Evolutionary conservation across 192 early-diverging fungal genomes (phyloP).

Genomic region (Coemansia sp.): DNA sequence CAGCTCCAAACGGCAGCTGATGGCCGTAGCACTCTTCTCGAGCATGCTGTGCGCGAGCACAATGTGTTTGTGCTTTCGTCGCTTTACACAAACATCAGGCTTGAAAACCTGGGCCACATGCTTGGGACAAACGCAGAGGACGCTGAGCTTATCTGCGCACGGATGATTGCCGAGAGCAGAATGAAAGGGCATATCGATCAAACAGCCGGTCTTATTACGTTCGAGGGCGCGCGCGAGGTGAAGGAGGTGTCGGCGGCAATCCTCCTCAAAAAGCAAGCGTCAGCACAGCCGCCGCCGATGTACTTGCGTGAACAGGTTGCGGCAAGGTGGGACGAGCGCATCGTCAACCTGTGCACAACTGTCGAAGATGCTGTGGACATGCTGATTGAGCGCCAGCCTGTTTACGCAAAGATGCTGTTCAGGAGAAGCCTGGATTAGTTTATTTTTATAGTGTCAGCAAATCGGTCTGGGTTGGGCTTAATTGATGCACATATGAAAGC

Average conservation of each 20-base stretch:
- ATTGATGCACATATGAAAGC: background rate
- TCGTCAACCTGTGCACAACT: constrained; percentile 45
- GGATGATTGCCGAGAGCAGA: constrained; percentile 90
- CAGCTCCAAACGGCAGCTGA: background rate
- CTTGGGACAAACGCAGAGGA: constrained; percentile 76
- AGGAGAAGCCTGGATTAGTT: constrained; percentile 11
- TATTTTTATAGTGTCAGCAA: background rate
- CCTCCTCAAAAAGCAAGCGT: constrained; percentile 30
- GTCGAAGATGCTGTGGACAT: constrained; percentile 52
- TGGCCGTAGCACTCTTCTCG: constrained; percentile 79
- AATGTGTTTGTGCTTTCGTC: constrained; percentile 86
- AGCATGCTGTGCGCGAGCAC: constrained; percentile 94
- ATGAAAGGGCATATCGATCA: constrained; percentile 93
- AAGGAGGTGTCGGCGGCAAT: constrained; percentile 46
- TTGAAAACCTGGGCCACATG: constrained; percentile 80
- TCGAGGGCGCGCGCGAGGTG: constrained; percentile 66
- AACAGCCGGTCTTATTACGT: constrained; percentile 82
- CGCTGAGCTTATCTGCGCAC: constrained; percentile 82
- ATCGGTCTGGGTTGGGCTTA: background rate
- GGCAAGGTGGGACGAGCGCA: constrained; percentile 44
- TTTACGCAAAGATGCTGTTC: constrained; percentile 39
- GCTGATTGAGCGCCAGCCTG: constrained; percentile 50
- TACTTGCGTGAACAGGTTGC: constrained; percentile 46
- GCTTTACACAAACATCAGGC: constrained; percentile 91
- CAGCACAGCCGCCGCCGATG: constrained; percentile 41